These are phyloP conservation scores for Mycena filopes DNA, from an alignment of 768 basidiomycete species.

Conservation along the genomic window DNA sequence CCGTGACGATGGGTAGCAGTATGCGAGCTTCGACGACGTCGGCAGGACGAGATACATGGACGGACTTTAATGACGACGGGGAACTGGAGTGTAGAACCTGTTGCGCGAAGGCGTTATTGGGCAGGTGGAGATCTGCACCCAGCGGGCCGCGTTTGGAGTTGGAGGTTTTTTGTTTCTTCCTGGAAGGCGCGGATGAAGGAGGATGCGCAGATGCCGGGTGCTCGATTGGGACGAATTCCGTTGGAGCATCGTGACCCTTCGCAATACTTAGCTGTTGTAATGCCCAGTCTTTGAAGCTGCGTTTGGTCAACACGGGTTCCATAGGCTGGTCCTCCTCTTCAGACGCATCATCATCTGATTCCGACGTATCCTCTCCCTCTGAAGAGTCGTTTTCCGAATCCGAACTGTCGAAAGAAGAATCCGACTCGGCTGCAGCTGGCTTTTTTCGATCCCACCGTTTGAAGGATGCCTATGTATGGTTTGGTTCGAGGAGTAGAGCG, in stretches of 20 bases:
- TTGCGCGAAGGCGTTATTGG: constrained; percentile 71
- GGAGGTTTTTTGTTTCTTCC: constrained; percentile 62
- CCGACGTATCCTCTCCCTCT: constrained; percentile 38
- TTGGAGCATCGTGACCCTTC: constrained; percentile 47
- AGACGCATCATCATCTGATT: constrained; percentile 39
- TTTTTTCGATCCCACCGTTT: constrained; percentile 58
- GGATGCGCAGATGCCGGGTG: constrained; percentile 25
- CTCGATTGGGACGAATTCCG: constrained; percentile 30
- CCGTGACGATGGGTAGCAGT: constrained; percentile 87
- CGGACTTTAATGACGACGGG: constrained; percentile 49
- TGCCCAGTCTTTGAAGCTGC: constrained; percentile 93
- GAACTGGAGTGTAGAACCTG: constrained; percentile 46
- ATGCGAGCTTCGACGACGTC: constrained; percentile 83
- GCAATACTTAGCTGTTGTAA: constrained; percentile 72
- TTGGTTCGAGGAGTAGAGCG: constrained; percentile 14
- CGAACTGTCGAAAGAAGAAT: constrained; percentile 82
- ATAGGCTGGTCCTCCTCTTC: constrained; percentile 33
- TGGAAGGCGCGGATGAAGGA: constrained; percentile 41
- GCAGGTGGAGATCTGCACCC: constrained; percentile 76
- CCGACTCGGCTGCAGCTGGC: constrained; percentile 49
- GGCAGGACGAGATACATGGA: constrained; percentile 68
- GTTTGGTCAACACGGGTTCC: constrained; percentile 38
- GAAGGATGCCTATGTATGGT: constrained; percentile 47
- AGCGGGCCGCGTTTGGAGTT: constrained; percentile 77
- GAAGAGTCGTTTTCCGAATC: constrained; percentile 73